Evolutionary conservation across 192 early-diverging fungal genomes (phyloP).

Genomic region (Entomortierella chlamydospora): DNA sequence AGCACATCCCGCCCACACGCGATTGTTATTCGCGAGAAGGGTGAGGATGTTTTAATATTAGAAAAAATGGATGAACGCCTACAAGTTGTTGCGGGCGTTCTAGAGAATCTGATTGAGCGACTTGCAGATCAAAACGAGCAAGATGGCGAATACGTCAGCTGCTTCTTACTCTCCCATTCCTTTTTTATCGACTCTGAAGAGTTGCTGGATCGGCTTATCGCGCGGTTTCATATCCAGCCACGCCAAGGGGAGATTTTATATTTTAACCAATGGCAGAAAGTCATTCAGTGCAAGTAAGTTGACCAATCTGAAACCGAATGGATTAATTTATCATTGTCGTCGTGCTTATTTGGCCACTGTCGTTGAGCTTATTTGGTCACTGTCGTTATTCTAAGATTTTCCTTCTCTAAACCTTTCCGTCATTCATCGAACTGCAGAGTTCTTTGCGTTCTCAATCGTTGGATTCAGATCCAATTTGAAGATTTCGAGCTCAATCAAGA

Average conservation of each 20-base stretch:
- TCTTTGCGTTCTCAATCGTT: constrained; percentile 68
- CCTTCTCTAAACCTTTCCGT: too few relatives aligned
- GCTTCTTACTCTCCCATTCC: constrained; percentile 67
- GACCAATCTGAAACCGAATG: too few relatives aligned
- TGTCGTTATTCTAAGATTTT: too few relatives aligned
- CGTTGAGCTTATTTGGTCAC: too few relatives aligned
- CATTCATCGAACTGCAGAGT: too few relatives aligned
- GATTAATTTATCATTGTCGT: neutral
- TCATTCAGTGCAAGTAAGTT: constrained; percentile 67
- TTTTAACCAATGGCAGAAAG: constrained; percentile 57
- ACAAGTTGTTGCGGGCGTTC: constrained; percentile 69
- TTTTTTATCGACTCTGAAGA: constrained; percentile 69
- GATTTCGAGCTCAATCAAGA: constrained; percentile 62
- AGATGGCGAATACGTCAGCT: constrained; percentile 77
- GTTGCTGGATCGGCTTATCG: constrained; percentile 67
- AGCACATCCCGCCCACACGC: constrained; percentile 37
- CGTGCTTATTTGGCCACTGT: too few relatives aligned
- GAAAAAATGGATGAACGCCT: constrained; percentile 64
- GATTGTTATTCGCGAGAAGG: constrained; percentile 66
- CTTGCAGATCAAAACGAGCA: constrained; percentile 73
- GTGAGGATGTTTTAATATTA: constrained; percentile 67
- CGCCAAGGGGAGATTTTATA: constrained; percentile 55
- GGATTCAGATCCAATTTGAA: constrained; percentile 71
- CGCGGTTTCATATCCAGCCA: constrained; percentile 67
- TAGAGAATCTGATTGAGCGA: constrained; percentile 71